Base-by-base conservation (phyloP, 2,329 filamentous ascomycete genomes). In the Endoconidiophora laricicola region DNA sequence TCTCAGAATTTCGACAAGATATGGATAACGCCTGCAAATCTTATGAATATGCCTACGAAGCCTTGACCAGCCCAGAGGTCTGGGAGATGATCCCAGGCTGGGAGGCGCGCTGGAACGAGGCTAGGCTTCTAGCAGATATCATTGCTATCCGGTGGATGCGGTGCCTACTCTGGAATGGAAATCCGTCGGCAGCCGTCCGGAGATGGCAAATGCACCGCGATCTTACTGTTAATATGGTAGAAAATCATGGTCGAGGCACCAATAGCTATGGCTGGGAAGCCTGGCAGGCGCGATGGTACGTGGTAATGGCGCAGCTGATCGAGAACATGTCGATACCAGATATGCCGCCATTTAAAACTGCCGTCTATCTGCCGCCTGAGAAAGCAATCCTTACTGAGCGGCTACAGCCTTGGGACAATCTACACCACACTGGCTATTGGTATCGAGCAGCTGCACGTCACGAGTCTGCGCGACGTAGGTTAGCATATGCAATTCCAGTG, bases 1-100 rank as follows among this genome's bases (percentile, higher is more conserved):
- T 96, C 60, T 86, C 88, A 24, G 90, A 96, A 60, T 95, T 94
- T 57, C 78, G 91, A 6, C 85, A 93, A 60, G 91, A 96, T 62
- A 85, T 90, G 73, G 90, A 95, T 60, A 79, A 78, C 20, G 87
- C 91, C 0, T 72, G 86, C 59, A 78, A 87, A 41, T 87, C 86
- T 48, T 95, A 88, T 57, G 86, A 91, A 60, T 81, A 81, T 61
- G 86, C 87, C 3, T 88, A 96, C 57, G 86, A 94, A 48, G 78
- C 77, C 20, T 66, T 98, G 9, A 76, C 96, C 55, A 81, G 83
- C 16, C 71, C 81, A 24, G 90, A 95, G 58, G 75, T 94, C 5
- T 79, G 95, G 57, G 88, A 94, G 59, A 81, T 81, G 12, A 90
- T 94, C 52, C 83, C 87, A 3, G 88, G 79, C 59, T 95, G 88